Base-by-base conservation (phyloP, 345 rosid genomes). In the Clarkia xantiana region DNA sequence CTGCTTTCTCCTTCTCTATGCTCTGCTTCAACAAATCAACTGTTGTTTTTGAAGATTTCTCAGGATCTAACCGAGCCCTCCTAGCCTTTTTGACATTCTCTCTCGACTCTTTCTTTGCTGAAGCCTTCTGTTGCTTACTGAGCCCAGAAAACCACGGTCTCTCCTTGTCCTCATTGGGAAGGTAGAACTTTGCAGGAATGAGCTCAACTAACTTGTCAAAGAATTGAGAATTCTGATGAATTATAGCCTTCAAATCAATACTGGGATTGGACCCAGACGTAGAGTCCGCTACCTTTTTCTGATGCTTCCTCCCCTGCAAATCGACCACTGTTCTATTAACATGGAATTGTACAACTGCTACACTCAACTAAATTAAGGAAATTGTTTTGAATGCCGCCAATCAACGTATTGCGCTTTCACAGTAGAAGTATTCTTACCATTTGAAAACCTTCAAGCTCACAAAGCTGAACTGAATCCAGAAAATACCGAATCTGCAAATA, bases 161-260 rank as follows among this genome's bases (percentile, higher is more conserved):
- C 22, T 85, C 95, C 4, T 67, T 72, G 51, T 80, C 97, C 68
- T 81, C 85, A 44, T 2, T 41, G 1, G 94, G 79, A 42, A 83
- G 53, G 77, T 86, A 90, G 69, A 82, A 86, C 76, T 70, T 90
- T 7, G 97, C 89, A 4, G 97, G 97, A 57, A 83, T 71, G 38
- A 83, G 86, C 67, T 83, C 84, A 16, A 86, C 19, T 63, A 86
- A 49, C 65, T 76, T 79, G 62, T 90, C 94, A 34, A 83, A 86
- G 69, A 81, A 81, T 34, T 62, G 53, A 4, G 81, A 60, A 62
- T 67, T 75, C 49, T 77, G 52, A 65, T 65, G 83, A 66, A 75
- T 69, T 43, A 73, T 43, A 6, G 65, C 47, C 62, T 77, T 79
- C 0, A 86, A 43, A 73, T 74, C 81, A 40, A 52, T 3, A 45